phyloP scores from a whole-genome alignment of 2,329 filamentous ascomycete genomes.

The Fusarium sororula region DNA sequence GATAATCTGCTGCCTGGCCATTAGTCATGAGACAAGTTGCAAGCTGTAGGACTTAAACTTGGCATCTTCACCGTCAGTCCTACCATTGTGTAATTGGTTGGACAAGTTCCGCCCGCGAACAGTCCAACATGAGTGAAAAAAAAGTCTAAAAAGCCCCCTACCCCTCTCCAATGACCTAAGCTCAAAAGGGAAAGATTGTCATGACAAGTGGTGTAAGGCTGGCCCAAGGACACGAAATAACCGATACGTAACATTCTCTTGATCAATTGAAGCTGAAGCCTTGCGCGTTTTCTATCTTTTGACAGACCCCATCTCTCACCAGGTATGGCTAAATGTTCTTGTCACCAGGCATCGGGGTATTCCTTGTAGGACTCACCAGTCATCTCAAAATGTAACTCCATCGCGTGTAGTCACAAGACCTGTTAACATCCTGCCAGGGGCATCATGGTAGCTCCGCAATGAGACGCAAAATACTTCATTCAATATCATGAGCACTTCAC shows the following conservation, averaged over 20 bases:
- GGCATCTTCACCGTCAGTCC: neutral
- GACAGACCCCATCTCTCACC: too few relatives aligned
- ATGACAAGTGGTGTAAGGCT: neutral
- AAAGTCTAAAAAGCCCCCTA: neutral
- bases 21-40: neutral
- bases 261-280: too few relatives aligned
- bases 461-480: too few relatives aligned
- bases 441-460: too few relatives aligned
- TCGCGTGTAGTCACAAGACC: too few relatives aligned
- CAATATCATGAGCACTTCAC: too few relatives aligned
- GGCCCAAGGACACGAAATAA: neutral
- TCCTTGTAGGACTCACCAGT: too few relatives aligned
- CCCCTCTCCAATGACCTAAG: neutral
- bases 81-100: neutral
- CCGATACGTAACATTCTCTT: neutral
- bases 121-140: neutral
- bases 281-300: too few relatives aligned
- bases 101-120: neutral
- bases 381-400: too few relatives aligned
- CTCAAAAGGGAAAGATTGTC: neutral
- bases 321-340: too few relatives aligned
- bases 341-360: too few relatives aligned
- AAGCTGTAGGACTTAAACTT: neutral
- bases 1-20: neutral
- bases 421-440: too few relatives aligned